Base-by-base conservation (phyloP, 495 filamentous ascomycete genomes). In the Neurospora hispaniola region DNA sequence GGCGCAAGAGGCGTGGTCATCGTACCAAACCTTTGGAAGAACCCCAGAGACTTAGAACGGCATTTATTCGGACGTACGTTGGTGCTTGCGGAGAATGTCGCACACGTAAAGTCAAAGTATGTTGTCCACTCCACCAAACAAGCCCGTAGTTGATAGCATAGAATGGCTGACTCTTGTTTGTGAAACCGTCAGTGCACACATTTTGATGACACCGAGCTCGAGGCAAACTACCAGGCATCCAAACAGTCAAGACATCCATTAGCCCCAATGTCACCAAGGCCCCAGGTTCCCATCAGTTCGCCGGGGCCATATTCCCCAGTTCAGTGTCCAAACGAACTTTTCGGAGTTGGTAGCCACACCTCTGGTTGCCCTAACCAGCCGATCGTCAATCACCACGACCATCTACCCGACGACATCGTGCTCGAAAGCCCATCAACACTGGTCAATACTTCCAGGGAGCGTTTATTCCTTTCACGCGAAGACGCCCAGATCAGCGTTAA, bases 21-120 rank as follows among this genome's bases (percentile, higher is more conserved):
- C 80, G 80, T 18, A 42, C 62, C 0, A 75, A 75, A 6, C 78
- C 77, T 11, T 46, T 81, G 12, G 66, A 71, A 3, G 31, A 69
- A 18, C 4, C 23, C 5, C 44, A 66, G 11, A 79, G 73, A 18
- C 68, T 71, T 7, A 74, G 69, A 44, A 73, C 80, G 35, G 76
- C 75, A 3, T 75, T 81, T 18, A 71, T 79, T 44, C 80, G 80
- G 18, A 76, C 76, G 69, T 35, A 66, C 14, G 35, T 78, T 12
- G 70, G 76, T 27, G 80, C 78, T 35, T 81, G 80, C 38, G 41
- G 68, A 0, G 72, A 70, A 0, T 81, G 80, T 74, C 71, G 70
- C 11, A 20, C 16, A 9, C 79, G 80, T 9, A 75, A 68, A 39
- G 79, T 81, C 9, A 38, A 38, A 44, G 79, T 80, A 70, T 70